Base-by-base conservation (phyloP, 2,329 filamentous ascomycete genomes). In the Endocalyx cinctus region DNA sequence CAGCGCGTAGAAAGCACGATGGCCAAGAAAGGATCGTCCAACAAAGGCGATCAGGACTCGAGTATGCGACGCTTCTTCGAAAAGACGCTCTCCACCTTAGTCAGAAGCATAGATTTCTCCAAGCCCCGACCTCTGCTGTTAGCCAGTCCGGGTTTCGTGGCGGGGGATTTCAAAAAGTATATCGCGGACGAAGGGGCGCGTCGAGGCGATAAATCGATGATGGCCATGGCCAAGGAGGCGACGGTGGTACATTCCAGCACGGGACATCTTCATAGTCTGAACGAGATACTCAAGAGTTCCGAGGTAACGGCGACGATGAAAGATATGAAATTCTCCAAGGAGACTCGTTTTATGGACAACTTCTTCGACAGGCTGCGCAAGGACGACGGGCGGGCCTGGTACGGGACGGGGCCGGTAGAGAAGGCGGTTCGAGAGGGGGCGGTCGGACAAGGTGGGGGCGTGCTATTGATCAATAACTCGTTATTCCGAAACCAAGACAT, bases 351-450 rank as follows among this genome's bases (percentile, higher is more conserved):
- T 39, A 88, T 98, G 79, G 88, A 97, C 50, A 77, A 80, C 27
- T 88, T 97, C 55, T 79, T 84, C 48, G 74, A 80, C 1, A 69
- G 86, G 40, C 67, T 98, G 38, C 80, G 89, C 32, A 77, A 78
- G 39, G 89, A 97, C 42, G 89, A 96, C 45, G 85, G 86, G 3
- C 77, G 84, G 36, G 90, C 89, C 3, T 95, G 89, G 74, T 98
- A 98, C 60, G 92, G 92, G 0, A 77, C 83, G 0, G 74, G 71
- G 11, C 87, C 94, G 33, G 88, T 95, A 3, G 80, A 87, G 53
- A 77, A 76, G 40, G 90, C 90, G 0, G 82, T 96, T 4, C 79
- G 80, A 10, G 86, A 92, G 48, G 90, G 90, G 2, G 92, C 89
- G 0, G 87, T 97, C 0, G 89, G 89, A 1, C 74, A 83, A 11